phyloP scores from a whole-genome alignment of 2,329 filamentous ascomycete genomes.

The Clonostachys chloroleuca region DNA sequence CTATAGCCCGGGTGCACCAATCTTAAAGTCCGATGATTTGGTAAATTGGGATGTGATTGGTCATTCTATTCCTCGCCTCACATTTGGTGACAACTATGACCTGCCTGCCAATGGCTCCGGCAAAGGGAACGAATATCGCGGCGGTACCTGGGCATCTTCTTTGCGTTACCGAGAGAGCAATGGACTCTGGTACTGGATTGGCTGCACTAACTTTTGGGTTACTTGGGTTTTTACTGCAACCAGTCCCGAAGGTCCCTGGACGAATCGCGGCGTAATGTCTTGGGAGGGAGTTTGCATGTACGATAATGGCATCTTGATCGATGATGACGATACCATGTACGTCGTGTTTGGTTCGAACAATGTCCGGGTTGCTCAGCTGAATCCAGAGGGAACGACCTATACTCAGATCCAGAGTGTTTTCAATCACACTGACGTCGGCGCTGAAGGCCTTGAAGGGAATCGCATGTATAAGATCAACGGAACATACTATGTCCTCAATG shows the following conservation, averaged over 20 bases:
- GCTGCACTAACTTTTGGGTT: conserved; percentile 43
- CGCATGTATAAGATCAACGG: conserved; percentile 55
- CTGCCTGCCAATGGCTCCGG: conserved; percentile 20
- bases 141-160: conserved; percentile 52
- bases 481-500: conserved; percentile 49
- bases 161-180: conserved; percentile 45
- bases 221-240: conserved; percentile 50
- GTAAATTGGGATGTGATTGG: conserved; percentile 43
- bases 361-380: conserved; percentile 46
- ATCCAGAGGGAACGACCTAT: conserved; percentile 37
- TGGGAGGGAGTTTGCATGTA: conserved; percentile 43
- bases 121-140: conserved; percentile 36
- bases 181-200: conserved; percentile 51
- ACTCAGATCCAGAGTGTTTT: conserved; percentile 27
- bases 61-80: conserved; percentile 37
- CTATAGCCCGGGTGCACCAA: conserved; percentile 50
- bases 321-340: conserved; percentile 56
- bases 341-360: conserved; percentile 46
- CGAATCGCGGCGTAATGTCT: conserved; percentile 23
- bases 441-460: conserved; percentile 32
- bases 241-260: conserved; percentile 36
- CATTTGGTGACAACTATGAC: conserved; percentile 44
- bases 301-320: conserved; percentile 52
- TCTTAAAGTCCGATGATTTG: conserved; percentile 50
- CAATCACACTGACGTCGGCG: conserved; percentile 3